Base-by-base conservation (phyloP, 169 alveolate genomes). In the Plasmodium berghei region DNA sequence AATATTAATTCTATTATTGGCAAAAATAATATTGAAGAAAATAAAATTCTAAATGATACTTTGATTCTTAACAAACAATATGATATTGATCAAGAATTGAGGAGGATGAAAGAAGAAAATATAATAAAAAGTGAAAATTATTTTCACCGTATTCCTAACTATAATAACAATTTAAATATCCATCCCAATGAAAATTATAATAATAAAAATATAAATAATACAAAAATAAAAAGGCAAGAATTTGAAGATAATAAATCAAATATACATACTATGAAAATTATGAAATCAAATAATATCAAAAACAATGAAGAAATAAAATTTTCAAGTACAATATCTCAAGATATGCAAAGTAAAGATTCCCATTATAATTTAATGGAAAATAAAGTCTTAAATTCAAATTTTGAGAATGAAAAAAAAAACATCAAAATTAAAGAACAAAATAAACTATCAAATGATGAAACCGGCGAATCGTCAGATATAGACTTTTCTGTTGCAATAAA, bases 401-500 rank as follows among this genome's bases (percentile, higher is more conserved):
- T 62, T 14, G 46, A 48, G 24, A 56, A 61, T 18, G 14, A 45
- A 12, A 72, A 40, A 52, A 52, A 49, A 42, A 72, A 54, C 22
- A 5, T 20, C 20, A 24, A 59, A 18, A 54, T n/a, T 14, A 18
- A 72, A 67, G 55, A 72, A 34, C 24, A 45, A 40, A 58, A 34
- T 20, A 74, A 75, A 28, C 9, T 49, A 20, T 58, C 73, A 59
- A 49, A 48, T 18, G 1, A 42, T 16, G 20, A 34, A 67, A 75
- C 20, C 48, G 89, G 63, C 3, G 89, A 75, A n/a, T 75, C 89
- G 2, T 75, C 89, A 18, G 89, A 75, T 56, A 75, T 75, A 12
- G 89, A 75, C 34, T 75, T 75, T 67, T 75, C 89, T 24, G 67
- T 75, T 52, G 89, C 89, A 8, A 75, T 75, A 48, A 75, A 48